Percentiles rank a stretch among this genome's conserved stretches.
Conservation (phyloP, 441 rosid species). For the Euphorbia celastroides region DNA sequence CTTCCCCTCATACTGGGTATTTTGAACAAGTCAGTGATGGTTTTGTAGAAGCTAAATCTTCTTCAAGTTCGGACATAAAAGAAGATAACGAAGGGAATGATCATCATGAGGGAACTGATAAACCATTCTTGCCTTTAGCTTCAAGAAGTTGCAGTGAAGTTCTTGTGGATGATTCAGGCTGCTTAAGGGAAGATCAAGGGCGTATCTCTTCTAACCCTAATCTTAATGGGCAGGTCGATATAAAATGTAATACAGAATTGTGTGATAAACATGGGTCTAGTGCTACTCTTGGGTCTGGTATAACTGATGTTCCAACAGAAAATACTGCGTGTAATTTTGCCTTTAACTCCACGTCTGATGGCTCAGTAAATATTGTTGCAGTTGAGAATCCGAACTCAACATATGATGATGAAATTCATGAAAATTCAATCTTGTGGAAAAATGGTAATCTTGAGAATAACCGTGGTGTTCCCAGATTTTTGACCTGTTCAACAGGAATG, state of each 20-base stretch:
- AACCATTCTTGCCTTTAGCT: slow-evolving; percentile 27
- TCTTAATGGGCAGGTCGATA: slow-evolving; percentile 31
- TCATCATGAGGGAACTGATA: slow-evolving; percentile 30
- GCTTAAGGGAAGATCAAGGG: slow-evolving; percentile 26
- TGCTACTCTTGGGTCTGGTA: slow-evolving; percentile 32
- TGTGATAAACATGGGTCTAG: slow-evolving; percentile 28
- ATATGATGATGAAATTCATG: slow-evolving; percentile 30
- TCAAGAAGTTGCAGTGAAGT: slow-evolving; percentile 18
- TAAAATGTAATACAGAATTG: slow-evolving; percentile 27
- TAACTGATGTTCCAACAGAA: slow-evolving; percentile 30
- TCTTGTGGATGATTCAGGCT: slow-evolving; percentile 26
- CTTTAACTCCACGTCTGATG: slow-evolving; percentile 31
- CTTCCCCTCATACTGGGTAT: slow-evolving; percentile 24
- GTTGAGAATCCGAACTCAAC: slow-evolving; percentile 28
- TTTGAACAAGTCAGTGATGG: slow-evolving; percentile 28
- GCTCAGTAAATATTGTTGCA: slow-evolving; percentile 26
- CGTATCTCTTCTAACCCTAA: slow-evolving; percentile 27
- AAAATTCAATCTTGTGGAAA: slow-evolving; percentile 36
- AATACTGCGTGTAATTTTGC: slow-evolving; percentile 31
- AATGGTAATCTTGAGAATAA: slow-evolving; percentile 29
- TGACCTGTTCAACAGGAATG: slow-evolving; percentile 31
- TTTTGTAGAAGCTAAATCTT: slow-evolving; percentile 26
- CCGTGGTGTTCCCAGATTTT: slow-evolving; percentile 26
- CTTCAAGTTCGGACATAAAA: slow-evolving; percentile 27
- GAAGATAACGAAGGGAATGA: slow-evolving; percentile 23